These are phyloP conservation scores for Eutrema yunnanense DNA, from an alignment of 345 rosid species.

Conservation along the genomic window DNA sequence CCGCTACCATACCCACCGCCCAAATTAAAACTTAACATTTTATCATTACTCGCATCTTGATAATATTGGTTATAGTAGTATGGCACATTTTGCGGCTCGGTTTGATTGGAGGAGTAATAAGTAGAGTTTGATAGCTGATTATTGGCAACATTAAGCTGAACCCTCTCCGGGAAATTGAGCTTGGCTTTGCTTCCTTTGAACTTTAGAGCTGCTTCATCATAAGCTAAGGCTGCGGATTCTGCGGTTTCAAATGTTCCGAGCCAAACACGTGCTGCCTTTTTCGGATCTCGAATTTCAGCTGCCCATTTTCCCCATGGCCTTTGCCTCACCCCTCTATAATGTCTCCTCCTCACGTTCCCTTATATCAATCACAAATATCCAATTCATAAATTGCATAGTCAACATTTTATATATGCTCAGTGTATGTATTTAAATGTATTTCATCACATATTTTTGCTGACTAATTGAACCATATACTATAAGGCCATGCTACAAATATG, in stretches of 20 bases:
- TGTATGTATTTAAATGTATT: not conserved
- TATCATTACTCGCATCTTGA: slow-evolving; percentile 14
- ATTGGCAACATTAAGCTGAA: slow-evolving; percentile 24
- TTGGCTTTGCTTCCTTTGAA: slow-evolving; percentile 85
- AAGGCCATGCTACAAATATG: not conserved
- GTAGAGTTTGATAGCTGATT: slow-evolving; percentile 8
- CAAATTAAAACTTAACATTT: slow-evolving; percentile 16
- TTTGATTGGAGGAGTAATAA: slow-evolving; percentile 18
- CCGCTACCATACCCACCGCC: slow-evolving; percentile 13
- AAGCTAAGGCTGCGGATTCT: slow-evolving; percentile 72
- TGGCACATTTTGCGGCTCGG: not conserved
- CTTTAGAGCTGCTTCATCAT: slow-evolving; percentile 71
- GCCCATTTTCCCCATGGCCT: slow-evolving; percentile 75
- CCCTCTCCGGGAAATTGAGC: slow-evolving; percentile 73
- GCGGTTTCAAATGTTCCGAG: slow-evolving; percentile 76
- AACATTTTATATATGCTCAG: not conserved
- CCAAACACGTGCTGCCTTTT: slow-evolving; percentile 63
- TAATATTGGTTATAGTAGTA: slow-evolving; percentile 18
- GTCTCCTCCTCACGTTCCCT: slow-evolving; percentile 39
- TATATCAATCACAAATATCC: not conserved
- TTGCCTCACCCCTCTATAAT: slow-evolving; percentile 60
- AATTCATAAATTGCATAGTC: not conserved
- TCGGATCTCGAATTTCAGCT: slow-evolving; percentile 55
- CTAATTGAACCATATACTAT: not conserved
- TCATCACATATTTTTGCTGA: not conserved